Evolutionary conservation across 2,329 filamentous ascomycete genomes (phyloP).

Genomic region (Stagonosporopsis cucurbitacearum): DNA sequence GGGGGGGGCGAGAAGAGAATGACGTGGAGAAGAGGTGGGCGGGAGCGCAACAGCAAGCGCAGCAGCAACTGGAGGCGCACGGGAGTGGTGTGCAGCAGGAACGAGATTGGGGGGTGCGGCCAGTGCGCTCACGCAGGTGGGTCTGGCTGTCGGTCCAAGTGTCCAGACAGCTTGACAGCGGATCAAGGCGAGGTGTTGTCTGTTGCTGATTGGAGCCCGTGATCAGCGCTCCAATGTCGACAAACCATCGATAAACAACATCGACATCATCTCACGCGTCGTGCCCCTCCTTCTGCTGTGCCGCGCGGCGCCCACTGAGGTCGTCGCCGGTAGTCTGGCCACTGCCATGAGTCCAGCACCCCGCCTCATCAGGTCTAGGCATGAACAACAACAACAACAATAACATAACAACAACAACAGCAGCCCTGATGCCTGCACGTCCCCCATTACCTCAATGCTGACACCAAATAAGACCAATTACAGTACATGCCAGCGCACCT

Average conservation of each 20-base stretch:
- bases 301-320: conserved; percentile 22
- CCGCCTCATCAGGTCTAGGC: too few relatives aligned
- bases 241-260: conserved; percentile 19
- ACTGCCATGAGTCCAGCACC: not conserved
- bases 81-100: conserved; percentile 15
- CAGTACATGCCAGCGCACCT: not conserved
- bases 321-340: conserved; percentile 20
- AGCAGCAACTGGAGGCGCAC: conserved; percentile 1
- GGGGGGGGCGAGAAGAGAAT: conserved; percentile 18
- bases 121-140: not conserved
- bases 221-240: conserved; percentile 13
- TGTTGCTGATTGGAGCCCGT: conserved; percentile 21
- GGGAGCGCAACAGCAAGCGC: not conserved
- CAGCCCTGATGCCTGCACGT: conserved; percentile 9
- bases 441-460: too few relatives aligned
- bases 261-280: conserved; percentile 26
- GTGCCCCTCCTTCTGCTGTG: conserved; percentile 24
- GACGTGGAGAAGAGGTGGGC: conserved; percentile 11
- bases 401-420: conserved; percentile 2
- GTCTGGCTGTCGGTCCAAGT: too few relatives aligned
- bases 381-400: too few relatives aligned
- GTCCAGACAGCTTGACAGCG: conserved; percentile 28
- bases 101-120: conserved; percentile 21
- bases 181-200: conserved; percentile 13
- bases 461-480: too few relatives aligned